Conservation (phyloP, 2,329 filamentous ascomycete genomes). For the Ceratocystis alfenasii region DNA sequence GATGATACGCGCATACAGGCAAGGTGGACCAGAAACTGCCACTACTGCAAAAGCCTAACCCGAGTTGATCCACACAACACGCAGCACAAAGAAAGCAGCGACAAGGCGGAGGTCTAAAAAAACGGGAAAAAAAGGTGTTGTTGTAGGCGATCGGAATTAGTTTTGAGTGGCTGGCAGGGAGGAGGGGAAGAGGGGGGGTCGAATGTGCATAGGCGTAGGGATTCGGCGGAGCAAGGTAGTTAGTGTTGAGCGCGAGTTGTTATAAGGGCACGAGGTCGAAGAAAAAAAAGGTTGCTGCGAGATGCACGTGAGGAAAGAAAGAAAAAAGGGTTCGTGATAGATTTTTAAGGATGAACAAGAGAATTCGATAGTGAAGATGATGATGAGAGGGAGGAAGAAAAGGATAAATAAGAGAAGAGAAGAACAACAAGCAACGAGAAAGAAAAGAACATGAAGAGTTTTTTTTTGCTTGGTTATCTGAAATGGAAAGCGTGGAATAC, state of each 20-base stretch:
- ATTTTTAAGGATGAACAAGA: constrained; percentile 9
- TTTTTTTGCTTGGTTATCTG: background rate
- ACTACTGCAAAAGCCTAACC: background rate
- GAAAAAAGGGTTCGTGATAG: background rate
- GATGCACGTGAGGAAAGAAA: constrained; percentile 1
- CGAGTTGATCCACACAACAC: constrained; percentile 3
- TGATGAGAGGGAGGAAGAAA: background rate
- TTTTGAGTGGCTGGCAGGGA: constrained; percentile 12
- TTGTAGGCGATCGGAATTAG: background rate
- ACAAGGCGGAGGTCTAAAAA: background rate
- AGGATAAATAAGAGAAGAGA: background rate
- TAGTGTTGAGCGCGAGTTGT: background rate
- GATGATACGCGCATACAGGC: background rate
- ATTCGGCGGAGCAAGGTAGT: constrained; percentile 7
- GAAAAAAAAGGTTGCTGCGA: background rate
- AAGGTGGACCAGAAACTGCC: background rate
- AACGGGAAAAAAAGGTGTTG: background rate
- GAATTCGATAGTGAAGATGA: constrained; percentile 3
- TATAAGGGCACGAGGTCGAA: constrained; percentile 5
- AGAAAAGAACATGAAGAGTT: background rate
- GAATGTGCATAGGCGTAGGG: background rate
- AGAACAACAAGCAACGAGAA: background rate
- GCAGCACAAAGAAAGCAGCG: background rate
- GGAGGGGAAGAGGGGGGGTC: constrained; percentile 4
- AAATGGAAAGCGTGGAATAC: constrained; percentile 7